Base-by-base conservation (phyloP, 1,284 basidiomycete species). In the Mycena sp. region DNA sequence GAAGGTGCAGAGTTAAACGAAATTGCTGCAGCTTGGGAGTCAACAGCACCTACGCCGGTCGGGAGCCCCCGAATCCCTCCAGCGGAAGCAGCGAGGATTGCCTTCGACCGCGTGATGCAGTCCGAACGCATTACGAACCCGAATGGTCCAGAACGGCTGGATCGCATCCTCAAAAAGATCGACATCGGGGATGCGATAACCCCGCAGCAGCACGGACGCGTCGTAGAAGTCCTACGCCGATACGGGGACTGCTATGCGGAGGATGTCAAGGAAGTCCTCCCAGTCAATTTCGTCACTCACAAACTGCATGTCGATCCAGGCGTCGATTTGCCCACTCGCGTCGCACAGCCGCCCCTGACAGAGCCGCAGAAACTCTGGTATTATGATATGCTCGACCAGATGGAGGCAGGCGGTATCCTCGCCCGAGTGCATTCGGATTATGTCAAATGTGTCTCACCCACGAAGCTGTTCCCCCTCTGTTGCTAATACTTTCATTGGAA, bases 191-290 rank as follows among this genome's bases (percentile, higher is more conserved):
- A n/a, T n/a, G n/a, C n/a, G n/a, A n/a, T n/a, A n/a, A n/a, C n/a
- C n/a, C n/a, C n/a, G n/a, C n/a, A n/a, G 65, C 19, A 67, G 32
- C 58, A 37, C 9, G 16, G 14, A 21, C 3, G 44, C 28, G 61
- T 67, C 10, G 35, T 57, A 11, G 12, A 25, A 17, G 23, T 67
- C 7, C 26, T 71, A 3, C 10, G 16, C 0, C 69, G 73, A 38
- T 71, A 62, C 54, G 74, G 73, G 6, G 75, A 75, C 52, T 64
- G n/a, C n/a, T n/a, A n/a, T n/a, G n/a, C n/a, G n/a, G n/a, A n/a
- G n/a, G n/a, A n/a, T n/a, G n/a, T n/a, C 60, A 67, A 66, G 48
- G 71, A 76, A 53, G 74, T 76, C 1, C 35, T 17, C 0, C 14
- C 56, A 10, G 69, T 75, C 0, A 26, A 58, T 23, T 72, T 72